Evolutionary conservation across 345 rosid species (phyloP).

Genomic region (Sisymbrium irio): DNA sequence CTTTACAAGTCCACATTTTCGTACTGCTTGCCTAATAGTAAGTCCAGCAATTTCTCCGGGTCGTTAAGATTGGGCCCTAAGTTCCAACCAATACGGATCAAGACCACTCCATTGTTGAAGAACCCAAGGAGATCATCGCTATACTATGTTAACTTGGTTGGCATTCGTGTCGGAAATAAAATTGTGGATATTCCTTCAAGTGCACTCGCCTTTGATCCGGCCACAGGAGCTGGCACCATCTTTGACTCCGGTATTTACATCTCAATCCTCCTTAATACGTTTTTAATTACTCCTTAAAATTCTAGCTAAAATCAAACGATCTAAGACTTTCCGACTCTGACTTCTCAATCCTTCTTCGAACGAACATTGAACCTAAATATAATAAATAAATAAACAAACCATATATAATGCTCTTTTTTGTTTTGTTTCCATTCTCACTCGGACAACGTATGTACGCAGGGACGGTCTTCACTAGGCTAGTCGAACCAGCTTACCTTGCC

Average conservation of each 20-base stretch:
- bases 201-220: constrained; percentile 69
- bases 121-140: constrained; percentile 84
- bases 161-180: constrained; percentile 67
- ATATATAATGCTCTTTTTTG: not conserved
- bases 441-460: constrained; percentile 38
- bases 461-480: constrained; percentile 78
- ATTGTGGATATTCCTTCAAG: constrained; percentile 63
- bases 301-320: too few species aligned
- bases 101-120: constrained; percentile 74
- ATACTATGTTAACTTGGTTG: constrained; percentile 75
- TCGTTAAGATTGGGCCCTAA: constrained; percentile 78
- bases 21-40: constrained; percentile 83
- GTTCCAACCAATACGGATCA: constrained; percentile 70
- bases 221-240: constrained; percentile 86
- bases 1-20: constrained; percentile 80
- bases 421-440: not conserved
- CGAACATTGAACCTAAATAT: too few species aligned
- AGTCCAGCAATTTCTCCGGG: constrained; percentile 74
- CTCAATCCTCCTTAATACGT: not conserved
- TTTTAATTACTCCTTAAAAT: too few species aligned
- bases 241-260: constrained; percentile 73
- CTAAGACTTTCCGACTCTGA: too few species aligned
- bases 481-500: constrained; percentile 64
- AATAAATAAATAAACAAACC: not conserved
- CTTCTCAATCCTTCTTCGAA: too few species aligned